Evolutionary conservation across 2,329 filamentous ascomycete species (phyloP).

Genomic region (Pseudogymnoascus sp.): DNA sequence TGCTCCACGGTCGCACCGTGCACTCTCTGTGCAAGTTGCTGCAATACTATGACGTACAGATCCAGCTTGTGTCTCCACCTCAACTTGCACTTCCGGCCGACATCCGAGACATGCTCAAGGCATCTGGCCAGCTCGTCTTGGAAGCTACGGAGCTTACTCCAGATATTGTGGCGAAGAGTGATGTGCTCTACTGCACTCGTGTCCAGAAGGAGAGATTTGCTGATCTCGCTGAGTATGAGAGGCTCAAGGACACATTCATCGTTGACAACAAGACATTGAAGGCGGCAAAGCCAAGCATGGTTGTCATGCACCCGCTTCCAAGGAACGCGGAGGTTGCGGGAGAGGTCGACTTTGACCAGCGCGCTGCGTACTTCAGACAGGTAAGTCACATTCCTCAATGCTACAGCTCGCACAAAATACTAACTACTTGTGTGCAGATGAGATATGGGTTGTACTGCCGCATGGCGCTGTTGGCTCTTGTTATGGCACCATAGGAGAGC

Average conservation of each 20-base stretch:
- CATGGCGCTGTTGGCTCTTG: constrained; percentile 92
- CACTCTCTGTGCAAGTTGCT: constrained; percentile 93
- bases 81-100: constrained; percentile 68
- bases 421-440: constrained; percentile 55
- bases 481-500: constrained; percentile 52
- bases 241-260: constrained; percentile 79
- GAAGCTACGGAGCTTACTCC: constrained; percentile 75
- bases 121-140: constrained; percentile 66
- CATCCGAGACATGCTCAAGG: constrained; percentile 63
- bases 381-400: constrained; percentile 47
- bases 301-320: constrained; percentile 92
- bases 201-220: constrained; percentile 95
- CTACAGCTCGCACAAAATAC: constrained; percentile 5
- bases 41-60: constrained; percentile 87
- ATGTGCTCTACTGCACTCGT: constrained; percentile 94
- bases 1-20: constrained; percentile 87
- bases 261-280: constrained; percentile 87
- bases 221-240: constrained; percentile 72
- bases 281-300: constrained; percentile 84
- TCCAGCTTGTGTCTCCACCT: constrained; percentile 84
- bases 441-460: constrained; percentile 94
- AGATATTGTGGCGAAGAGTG: constrained; percentile 76
- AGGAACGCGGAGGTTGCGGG: constrained; percentile 88
- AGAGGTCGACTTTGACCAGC: constrained; percentile 95
- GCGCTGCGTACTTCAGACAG: constrained; percentile 98